These are phyloP conservation scores for sunflower (Helianthus annuus) DNA, from an alignment of 129 eudicot species.

Conservation along the genomic window HanXRQr2.0-SUNRISE NC_035441.2:174759831-174760330, in stretches of 20 bases:
- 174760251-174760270: too few species aligned
- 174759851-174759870: conserved; percentile 23
- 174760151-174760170: not conserved
- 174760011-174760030: not conserved
- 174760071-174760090: too few species aligned
- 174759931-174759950: conserved; percentile 22
- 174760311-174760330: not conserved
- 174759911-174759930: conserved; percentile 27
- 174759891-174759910: conserved; percentile 25
- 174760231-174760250: too few species aligned
- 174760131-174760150: not conserved
- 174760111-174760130: too few species aligned
- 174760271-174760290: too few species aligned
- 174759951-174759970: conserved; percentile 13
- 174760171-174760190: not conserved
- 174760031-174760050: not conserved
- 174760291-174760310: not conserved
- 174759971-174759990: conserved; percentile 8
- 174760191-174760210: not conserved
- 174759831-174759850: conserved; percentile 33
- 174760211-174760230: not conserved
- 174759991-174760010: not conserved
- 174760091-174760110: too few species aligned
- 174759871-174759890: conserved; percentile 21
- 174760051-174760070: not conserved